A percentile compares a stretch with the other conserved stretches of the same genome.
phyloP scores from a whole-genome alignment of 2,329 filamentous ascomycete genomes.

The Chalara sp. region DNA sequence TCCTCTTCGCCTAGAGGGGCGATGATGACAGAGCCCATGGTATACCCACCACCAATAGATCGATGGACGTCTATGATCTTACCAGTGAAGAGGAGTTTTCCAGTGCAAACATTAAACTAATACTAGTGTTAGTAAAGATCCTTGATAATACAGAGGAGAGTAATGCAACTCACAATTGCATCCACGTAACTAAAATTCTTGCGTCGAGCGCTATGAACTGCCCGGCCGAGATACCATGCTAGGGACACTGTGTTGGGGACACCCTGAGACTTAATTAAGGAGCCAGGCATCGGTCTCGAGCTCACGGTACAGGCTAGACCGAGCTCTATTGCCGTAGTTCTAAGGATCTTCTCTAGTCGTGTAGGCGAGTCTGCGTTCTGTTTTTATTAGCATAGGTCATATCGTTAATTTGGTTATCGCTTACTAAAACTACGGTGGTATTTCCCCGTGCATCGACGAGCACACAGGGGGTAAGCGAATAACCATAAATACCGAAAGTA shows the following conservation, averaged over 20 bases:
- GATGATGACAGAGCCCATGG: constrained; percentile 53
- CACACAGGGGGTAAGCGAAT: constrained; percentile 27
- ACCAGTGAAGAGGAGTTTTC: constrained; percentile 53
- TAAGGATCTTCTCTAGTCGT: no score
- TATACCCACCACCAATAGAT: constrained; percentile 47
- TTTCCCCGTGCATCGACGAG: no score
- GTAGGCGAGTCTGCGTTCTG: constrained; percentile 22
- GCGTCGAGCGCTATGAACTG: constrained; percentile 41
- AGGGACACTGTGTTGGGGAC: constrained; percentile 36
- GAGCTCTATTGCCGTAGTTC: no score
- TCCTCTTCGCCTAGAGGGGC: constrained; percentile 20
- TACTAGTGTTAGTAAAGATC: constrained; percentile 39
- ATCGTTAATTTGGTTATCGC: constrained; percentile 8
- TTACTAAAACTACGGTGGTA: no score
- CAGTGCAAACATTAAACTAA: constrained; percentile 48
- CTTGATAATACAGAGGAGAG: no score
- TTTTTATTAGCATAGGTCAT: constrained; percentile 35
- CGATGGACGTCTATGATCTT: constrained; percentile 57
- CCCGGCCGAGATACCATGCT: constrained; percentile 46
- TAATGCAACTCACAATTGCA: no score
- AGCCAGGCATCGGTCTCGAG: constrained; percentile 29
- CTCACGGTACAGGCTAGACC: no score
- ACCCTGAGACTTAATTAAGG: constrained; percentile 27
- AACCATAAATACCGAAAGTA: no score
- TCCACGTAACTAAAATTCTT: constrained; percentile 46